Evolutionary conservation across 768 basidiomycete genomes (phyloP).

Genomic region (Mycena sanguinolenta): DNA sequence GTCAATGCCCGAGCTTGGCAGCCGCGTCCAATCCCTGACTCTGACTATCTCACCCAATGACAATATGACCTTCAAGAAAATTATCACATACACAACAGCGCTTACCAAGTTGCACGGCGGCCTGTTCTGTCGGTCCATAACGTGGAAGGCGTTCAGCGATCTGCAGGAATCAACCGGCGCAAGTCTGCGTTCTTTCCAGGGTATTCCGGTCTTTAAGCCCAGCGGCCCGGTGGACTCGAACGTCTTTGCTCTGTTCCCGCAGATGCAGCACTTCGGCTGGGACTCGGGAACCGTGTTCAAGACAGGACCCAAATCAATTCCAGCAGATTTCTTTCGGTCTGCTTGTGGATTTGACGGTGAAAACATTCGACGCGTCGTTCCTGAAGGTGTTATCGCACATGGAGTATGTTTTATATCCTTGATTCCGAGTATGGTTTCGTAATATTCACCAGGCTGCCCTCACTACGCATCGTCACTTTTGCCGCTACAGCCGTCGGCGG

Average conservation of each 20-base stretch:
- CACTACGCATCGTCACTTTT: neutral
- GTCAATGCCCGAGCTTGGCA: neutral
- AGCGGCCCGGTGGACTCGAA: neutral
- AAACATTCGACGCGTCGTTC: slow-evolving; percentile 4
- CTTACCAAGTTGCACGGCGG: neutral
- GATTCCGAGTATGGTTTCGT: neutral
- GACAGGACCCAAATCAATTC: neutral
- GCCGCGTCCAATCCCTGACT: neutral
- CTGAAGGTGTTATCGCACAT: slow-evolving; percentile 8
- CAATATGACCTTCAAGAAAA: neutral
- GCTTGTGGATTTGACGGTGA: slow-evolving; percentile 14
- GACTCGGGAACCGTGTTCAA: slow-evolving; percentile 9
- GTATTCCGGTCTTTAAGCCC: neutral
- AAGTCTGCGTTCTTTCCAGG: neutral
- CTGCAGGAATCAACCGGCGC: slow-evolving; percentile 1
- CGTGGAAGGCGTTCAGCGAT: slow-evolving; percentile 15
- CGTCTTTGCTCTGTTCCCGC: slow-evolving; percentile 1
- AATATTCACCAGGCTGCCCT: slow-evolving; percentile 14
- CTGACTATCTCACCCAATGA: neutral
- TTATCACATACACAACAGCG: neutral
- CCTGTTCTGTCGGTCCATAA: neutral
- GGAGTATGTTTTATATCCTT: slow-evolving; percentile 4
- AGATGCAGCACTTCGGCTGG: slow-evolving; percentile 10
- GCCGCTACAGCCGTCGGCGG: neutral
- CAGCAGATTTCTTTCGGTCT: neutral